Evolutionary conservation across 2,329 filamentous ascomycete species (phyloP).

Genomic region (Epichloe elymi): DNA sequence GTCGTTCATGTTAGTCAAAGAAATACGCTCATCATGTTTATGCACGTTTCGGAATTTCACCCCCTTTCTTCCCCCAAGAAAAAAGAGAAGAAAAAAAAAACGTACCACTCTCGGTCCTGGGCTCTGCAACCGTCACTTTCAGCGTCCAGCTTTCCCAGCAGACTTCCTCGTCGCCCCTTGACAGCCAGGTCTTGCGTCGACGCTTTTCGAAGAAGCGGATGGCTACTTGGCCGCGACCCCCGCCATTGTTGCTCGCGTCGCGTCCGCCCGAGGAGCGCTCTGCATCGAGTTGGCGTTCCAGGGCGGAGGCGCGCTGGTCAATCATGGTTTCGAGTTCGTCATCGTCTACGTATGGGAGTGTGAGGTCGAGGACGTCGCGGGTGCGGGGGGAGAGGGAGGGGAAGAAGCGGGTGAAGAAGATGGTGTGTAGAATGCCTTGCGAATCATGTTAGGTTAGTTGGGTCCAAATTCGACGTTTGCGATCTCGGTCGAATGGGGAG

Average conservation of each 20-base stretch:
- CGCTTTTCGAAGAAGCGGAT: constrained; percentile 95
- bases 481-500: background rate
- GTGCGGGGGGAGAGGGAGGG: constrained; percentile 70
- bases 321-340: constrained; percentile 88
- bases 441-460: too few species aligned
- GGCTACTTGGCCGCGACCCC: constrained; percentile 50
- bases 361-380: constrained; percentile 81
- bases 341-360: constrained; percentile 79
- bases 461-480: too few species aligned
- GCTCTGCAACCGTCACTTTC: constrained; percentile 84
- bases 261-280: constrained; percentile 28
- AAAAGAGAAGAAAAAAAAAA: background rate
- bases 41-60: too few species aligned
- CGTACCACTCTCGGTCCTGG: constrained; percentile 75
- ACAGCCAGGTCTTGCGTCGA: constrained; percentile 67
- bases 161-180: constrained; percentile 76
- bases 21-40: too few species aligned
- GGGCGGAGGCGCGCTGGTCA: constrained; percentile 67
- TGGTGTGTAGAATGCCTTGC: constrained; percentile 80
- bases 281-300: constrained; percentile 64
- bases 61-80: background rate
- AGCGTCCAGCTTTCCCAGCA: constrained; percentile 96
- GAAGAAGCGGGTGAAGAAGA: constrained; percentile 99
- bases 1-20: too few species aligned
- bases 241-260: constrained; percentile 9